Conservation (phyloP, 1,284 basidiomycete genomes). For the Boletus semigastroideus region DNA sequence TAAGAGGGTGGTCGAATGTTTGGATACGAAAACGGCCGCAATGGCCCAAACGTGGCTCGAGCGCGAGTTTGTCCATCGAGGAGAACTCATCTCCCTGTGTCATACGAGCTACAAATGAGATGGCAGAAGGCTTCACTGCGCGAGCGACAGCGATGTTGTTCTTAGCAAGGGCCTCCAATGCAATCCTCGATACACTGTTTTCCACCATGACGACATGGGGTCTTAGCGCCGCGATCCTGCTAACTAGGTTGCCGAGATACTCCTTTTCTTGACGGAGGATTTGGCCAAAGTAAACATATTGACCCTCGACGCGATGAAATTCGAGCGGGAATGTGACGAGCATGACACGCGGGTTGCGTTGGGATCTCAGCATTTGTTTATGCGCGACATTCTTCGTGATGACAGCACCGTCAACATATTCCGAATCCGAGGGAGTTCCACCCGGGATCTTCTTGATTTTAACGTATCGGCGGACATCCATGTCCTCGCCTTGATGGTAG, state of each 20-base stretch:
- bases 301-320: slow-evolving; percentile 91
- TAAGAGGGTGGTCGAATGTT: slow-evolving; percentile 91
- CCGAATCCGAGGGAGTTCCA: slow-evolving; percentile 87
- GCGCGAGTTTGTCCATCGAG: slow-evolving; percentile 91
- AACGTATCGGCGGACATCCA: slow-evolving; percentile 93
- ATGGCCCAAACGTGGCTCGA: slow-evolving; percentile 89
- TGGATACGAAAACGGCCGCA: slow-evolving; percentile 89
- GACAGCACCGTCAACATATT: slow-evolving; percentile 96
- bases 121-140: slow-evolving; percentile 85
- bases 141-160: slow-evolving; percentile 91
- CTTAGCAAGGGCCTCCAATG: slow-evolving; percentile 85
- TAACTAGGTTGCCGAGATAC: slow-evolving; percentile 87
- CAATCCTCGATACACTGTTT: slow-evolving; percentile 89
- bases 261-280: slow-evolving; percentile 94
- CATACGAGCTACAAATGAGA: slow-evolving; percentile 88
- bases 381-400: slow-evolving; percentile 99
- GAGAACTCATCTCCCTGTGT: slow-evolving; percentile 95
- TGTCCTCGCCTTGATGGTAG: slow-evolving; percentile 82
- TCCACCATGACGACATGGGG: slow-evolving; percentile 94
- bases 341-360: slow-evolving; percentile 89
- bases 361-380: slow-evolving; percentile 77
- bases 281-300: slow-evolving; percentile 93
- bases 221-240: slow-evolving; percentile 85
- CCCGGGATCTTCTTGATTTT: slow-evolving; percentile 99
- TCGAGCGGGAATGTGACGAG: slow-evolving; percentile 95